Evolutionary conservation across 805 yeast species (phyloP).

Genomic region (Ogataea naganishii): DNA sequence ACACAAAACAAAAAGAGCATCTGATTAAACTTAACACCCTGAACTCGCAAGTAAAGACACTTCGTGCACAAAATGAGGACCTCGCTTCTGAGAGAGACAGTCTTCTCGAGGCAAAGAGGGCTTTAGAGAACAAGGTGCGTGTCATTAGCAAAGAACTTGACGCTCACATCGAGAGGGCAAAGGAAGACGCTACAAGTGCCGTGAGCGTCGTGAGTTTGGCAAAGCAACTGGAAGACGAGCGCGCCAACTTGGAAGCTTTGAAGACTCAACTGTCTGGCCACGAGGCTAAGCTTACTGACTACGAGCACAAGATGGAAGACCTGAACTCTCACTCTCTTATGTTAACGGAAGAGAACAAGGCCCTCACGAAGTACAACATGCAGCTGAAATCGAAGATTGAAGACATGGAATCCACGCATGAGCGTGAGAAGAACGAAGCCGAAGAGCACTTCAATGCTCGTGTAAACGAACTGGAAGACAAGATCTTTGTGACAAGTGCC

Average conservation of each 20-base stretch:
- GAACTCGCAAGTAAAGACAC: slow-evolving; percentile 42
- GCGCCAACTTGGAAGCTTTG: slow-evolving; percentile 20
- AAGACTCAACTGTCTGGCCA: slow-evolving; percentile 20
- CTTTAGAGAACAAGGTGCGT: slow-evolving; percentile 34
- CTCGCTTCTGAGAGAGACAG: slow-evolving; percentile 56
- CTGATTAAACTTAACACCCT: slow-evolving; percentile 35
- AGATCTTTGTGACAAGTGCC: slow-evolving; percentile 37
- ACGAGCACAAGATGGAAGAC: slow-evolving; percentile 20
- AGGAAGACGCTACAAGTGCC: slow-evolving; percentile 22
- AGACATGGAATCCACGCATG: slow-evolving; percentile 38
- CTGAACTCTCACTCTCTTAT: slow-evolving; percentile 48
- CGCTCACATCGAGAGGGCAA: slow-evolving; percentile 23
- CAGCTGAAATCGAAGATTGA: slow-evolving; percentile 39
- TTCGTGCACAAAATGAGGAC: slow-evolving; percentile 53
- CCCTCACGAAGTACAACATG: slow-evolving; percentile 45
- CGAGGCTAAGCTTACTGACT: slow-evolving; percentile 13
- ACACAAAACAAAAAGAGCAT: slow-evolving; percentile 35
- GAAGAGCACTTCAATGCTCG: slow-evolving; percentile 51
- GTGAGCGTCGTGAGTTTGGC: slow-evolving; percentile 20
- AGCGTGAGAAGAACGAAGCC: slow-evolving; percentile 42
- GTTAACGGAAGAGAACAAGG: slow-evolving; percentile 58
- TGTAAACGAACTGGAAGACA: slow-evolving; percentile 41
- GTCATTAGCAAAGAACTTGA: slow-evolving; percentile 32
- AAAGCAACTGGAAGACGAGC: slow-evolving; percentile 27
- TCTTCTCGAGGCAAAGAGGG: slow-evolving; percentile 40